A percentile compares a stretch with the other conserved stretches of the same genome.
Evolutionary conservation across 1,284 basidiomycete genomes (phyloP).

Genomic region (Mycocalia duriaeana): DNA sequence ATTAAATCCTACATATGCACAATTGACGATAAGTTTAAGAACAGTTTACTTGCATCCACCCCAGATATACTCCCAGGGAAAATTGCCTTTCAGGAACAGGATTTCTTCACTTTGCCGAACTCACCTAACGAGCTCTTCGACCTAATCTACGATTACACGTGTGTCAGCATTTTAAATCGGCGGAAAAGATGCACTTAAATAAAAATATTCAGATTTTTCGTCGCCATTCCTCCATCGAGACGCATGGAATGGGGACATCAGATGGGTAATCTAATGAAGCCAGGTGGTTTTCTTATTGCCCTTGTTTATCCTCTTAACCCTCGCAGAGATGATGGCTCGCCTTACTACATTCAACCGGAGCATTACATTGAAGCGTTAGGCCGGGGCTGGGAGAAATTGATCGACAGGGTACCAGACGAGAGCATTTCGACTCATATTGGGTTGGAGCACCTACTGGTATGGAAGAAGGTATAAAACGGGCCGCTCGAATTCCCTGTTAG

Average conservation of each 20-base stretch:
- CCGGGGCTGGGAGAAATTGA: constrained; percentile 47
- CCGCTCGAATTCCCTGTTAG: no score
- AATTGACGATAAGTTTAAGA: neutral
- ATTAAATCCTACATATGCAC: neutral
- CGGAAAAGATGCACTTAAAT: neutral
- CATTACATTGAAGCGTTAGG: constrained; percentile 55
- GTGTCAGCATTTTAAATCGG: constrained; percentile 17
- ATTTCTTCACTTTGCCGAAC: constrained; percentile 50
- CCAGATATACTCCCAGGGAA: constrained; percentile 14
- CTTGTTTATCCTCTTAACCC: constrained; percentile 44
- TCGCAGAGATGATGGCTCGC: constrained; percentile 46
- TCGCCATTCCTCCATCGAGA: constrained; percentile 56
- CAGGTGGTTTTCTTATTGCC: constrained; percentile 59
- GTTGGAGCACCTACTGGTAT: constrained; percentile 47
- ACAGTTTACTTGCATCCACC: constrained; percentile 4
- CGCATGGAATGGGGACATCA: constrained; percentile 54
- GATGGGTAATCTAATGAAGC: constrained; percentile 52
- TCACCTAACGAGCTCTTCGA: constrained; percentile 43
- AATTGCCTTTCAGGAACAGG: constrained; percentile 34
- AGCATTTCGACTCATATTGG: constrained; percentile 35
- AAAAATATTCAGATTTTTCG: constrained; percentile 53
- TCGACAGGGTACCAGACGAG: constrained; percentile 46
- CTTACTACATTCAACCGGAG: constrained; percentile 55
- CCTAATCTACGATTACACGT: constrained; percentile 69
- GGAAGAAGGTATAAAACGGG: constrained; percentile 36